Conservation (phyloP, 1,284 basidiomycete genomes). For the Puccinia hordei region DNA sequence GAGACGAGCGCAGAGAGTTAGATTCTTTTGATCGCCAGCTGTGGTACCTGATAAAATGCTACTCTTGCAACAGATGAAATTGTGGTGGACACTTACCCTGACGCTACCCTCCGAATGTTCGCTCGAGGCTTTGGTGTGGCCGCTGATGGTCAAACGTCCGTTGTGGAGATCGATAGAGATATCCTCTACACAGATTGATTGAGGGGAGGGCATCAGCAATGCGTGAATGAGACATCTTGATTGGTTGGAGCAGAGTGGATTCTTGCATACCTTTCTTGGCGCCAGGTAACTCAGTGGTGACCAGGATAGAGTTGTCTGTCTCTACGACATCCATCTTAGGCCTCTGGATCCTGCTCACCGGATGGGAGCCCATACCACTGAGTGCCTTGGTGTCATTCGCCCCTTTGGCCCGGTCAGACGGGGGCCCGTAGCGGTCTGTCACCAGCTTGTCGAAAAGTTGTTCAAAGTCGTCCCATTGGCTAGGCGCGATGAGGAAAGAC, state of each 20-base stretch:
- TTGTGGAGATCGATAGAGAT: constrained; percentile 39
- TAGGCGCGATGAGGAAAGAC: constrained; percentile 23
- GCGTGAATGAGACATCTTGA: too few relatives aligned
- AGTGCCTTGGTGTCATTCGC: not conserved
- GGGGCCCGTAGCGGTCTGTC: constrained; percentile 26
- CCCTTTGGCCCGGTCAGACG: not conserved
- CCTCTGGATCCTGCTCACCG: not conserved
- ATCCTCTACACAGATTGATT: constrained; percentile 14
- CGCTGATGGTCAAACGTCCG: constrained; percentile 15
- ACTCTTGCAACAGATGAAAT: too few relatives aligned
- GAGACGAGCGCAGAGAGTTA: not conserved
- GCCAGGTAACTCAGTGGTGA: constrained; percentile 24
- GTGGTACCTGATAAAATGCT: too few relatives aligned
- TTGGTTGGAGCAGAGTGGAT: not conserved
- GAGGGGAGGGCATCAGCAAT: not conserved
- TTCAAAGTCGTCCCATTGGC: too few relatives aligned
- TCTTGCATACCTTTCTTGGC: constrained; percentile 20
- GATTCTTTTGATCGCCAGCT: too few relatives aligned
- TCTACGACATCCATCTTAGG: constrained; percentile 36
- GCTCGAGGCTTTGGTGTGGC: constrained; percentile 17
- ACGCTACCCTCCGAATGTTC: constrained; percentile 25
- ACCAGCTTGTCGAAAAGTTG: constrained; percentile 28
- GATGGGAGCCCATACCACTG: not conserved
- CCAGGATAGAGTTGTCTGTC: not conserved
- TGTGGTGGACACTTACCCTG: constrained; percentile 13